Percentiles rank a stretch among this genome's conserved stretches.
phyloP scores from a whole-genome alignment of 352 stramenopile genomes.

The Globisporangium emineosum region DNA sequence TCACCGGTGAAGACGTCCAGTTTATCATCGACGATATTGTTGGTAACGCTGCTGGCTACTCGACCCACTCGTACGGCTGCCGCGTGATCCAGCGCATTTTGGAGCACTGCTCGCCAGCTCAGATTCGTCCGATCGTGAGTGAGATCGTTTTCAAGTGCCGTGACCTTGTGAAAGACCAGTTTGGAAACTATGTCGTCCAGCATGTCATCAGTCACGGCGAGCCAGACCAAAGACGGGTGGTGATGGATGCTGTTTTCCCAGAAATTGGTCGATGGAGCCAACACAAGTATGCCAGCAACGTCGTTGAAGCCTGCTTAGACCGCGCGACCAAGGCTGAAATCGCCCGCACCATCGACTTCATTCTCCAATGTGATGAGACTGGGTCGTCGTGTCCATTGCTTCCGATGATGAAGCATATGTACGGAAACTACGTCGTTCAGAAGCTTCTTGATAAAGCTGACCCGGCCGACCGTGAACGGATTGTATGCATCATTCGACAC shows the following conservation, averaged over 20 bases:
- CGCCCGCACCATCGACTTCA: constrained; percentile 70
- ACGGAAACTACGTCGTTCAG: constrained; percentile 96
- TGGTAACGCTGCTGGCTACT: constrained; percentile 87
- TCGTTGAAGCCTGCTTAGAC: constrained; percentile 94
- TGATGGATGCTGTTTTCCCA: constrained; percentile 85
- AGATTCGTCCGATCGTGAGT: constrained; percentile 92
- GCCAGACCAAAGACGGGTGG: constrained; percentile 62
- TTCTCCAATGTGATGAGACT: constrained; percentile 72
- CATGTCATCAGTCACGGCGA: constrained; percentile 96
- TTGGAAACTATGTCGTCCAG: constrained; percentile 99
- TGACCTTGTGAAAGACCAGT: constrained; percentile 94
- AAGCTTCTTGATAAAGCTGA: constrained; percentile 93
- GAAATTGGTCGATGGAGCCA: constrained; percentile 90
- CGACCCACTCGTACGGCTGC: constrained; percentile 98
- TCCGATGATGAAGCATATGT: constrained; percentile 96
- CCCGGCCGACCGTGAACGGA: constrained; percentile 75
- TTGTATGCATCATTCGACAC: constrained; percentile 89
- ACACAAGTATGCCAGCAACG: constrained; percentile 96
- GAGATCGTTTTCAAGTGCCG: constrained; percentile 91
- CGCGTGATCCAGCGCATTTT: constrained; percentile 97
- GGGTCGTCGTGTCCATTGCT: constrained; percentile 77
- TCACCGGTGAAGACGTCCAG: constrained; percentile 90
- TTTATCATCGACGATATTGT: constrained; percentile 98
- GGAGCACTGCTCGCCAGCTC: constrained; percentile 90
- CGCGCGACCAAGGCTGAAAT: constrained; percentile 84